Percentiles rank a stretch among this genome's conserved stretches.
Conservation (phyloP, 805 yeast genomes). For the Nakazawaea laoshanensis region DNA sequence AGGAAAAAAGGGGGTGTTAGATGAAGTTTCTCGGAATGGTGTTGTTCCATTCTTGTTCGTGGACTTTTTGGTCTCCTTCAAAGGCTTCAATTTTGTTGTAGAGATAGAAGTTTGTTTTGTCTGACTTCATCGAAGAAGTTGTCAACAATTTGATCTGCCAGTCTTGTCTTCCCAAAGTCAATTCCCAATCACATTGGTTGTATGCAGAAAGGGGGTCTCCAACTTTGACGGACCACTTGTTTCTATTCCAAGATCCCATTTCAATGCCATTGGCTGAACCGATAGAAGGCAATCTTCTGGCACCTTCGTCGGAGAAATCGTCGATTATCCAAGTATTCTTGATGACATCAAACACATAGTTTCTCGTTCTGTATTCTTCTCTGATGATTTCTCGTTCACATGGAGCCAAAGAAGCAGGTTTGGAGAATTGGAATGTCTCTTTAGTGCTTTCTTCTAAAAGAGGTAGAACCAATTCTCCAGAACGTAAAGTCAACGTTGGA, state of each 20-base stretch:
- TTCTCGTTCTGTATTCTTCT: slow-evolving; percentile 17
- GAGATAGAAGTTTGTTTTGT: slow-evolving; percentile 23
- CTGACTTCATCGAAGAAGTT: slow-evolving; percentile 22
- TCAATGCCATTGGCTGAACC: slow-evolving; percentile 27
- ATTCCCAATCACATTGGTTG: slow-evolving; percentile 30
- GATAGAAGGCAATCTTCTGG: slow-evolving; percentile 21
- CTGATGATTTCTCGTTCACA: slow-evolving; percentile 19
- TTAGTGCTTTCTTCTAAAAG: slow-evolving; percentile 15
- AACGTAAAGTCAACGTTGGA: slow-evolving; percentile 25
- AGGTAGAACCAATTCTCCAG: slow-evolving; percentile 24
- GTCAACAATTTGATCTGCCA: slow-evolving; percentile 29
- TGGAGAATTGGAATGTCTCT: slow-evolving; percentile 19
- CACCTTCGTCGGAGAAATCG: slow-evolving; percentile 28
- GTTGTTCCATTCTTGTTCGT: slow-evolving; percentile 26
- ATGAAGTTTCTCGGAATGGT: slow-evolving; percentile 24
- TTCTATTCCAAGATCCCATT: slow-evolving; percentile 30
- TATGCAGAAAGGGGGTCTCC: slow-evolving; percentile 30
- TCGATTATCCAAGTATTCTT: slow-evolving; percentile 24
- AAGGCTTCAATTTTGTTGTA: slow-evolving; percentile 24
- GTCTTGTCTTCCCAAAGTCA: slow-evolving; percentile 30
- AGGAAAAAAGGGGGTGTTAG: slow-evolving; percentile 11
- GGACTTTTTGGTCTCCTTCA: slow-evolving; percentile 23
- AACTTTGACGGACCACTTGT: slow-evolving; percentile 26
- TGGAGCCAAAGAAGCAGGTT: slow-evolving; percentile 21
- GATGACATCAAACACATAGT: slow-evolving; percentile 23